Base-by-base conservation (phyloP, 257 asterid species). In the Parsonsia alboflavescens region DNA sequence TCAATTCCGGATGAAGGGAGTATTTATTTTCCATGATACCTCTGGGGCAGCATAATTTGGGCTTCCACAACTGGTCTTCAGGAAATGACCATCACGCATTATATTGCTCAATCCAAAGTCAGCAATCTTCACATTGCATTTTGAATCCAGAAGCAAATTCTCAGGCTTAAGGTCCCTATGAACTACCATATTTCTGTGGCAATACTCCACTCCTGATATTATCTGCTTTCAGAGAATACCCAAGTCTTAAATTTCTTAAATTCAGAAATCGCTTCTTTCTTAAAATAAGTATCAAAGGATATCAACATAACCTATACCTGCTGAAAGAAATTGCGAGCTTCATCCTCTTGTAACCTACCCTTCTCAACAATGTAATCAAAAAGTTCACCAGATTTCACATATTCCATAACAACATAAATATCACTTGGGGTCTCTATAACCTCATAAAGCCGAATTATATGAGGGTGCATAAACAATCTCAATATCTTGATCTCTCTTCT, bases 31-130 rank as follows among this genome's bases (percentile, higher is more conserved):
- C 26, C 48, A 56, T 22, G 57, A 41, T 84, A 91, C 98, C 96
- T 93, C 98, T 10, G 98, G 97, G 68, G 98, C 97, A 77, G 98
- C 98, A 57, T 91, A 93, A 80, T 91, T 93, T 73, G 98, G 98
- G 82, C 98, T 93, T 73, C 98, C 98, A 73, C 98, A 93, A 70
- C 97, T 89, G 80, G 97, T 93, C 87, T 91, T 93, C 80, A 93
- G 87, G 83, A 93, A 93, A 87, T 93, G 98, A 74, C 98, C 97
- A 49, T 93, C 97, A 6, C 97, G 93, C 96, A 93, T 93, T 56
- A 93, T 82, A 82, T 91, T 93, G 78, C 98, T 91, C 90, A 91
- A 80, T 65, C 98, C 98, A 76, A 93, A 93, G 86, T 93, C 97
- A 82, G 98, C 98, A 73, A 93, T 91, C 80, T 91, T 93, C 75